A percentile compares a stretch with the other conserved stretches of the same genome.
Conservation (phyloP, 1,284 basidiomycete genomes). For the Cystobasidiaceae sp. region DNA sequence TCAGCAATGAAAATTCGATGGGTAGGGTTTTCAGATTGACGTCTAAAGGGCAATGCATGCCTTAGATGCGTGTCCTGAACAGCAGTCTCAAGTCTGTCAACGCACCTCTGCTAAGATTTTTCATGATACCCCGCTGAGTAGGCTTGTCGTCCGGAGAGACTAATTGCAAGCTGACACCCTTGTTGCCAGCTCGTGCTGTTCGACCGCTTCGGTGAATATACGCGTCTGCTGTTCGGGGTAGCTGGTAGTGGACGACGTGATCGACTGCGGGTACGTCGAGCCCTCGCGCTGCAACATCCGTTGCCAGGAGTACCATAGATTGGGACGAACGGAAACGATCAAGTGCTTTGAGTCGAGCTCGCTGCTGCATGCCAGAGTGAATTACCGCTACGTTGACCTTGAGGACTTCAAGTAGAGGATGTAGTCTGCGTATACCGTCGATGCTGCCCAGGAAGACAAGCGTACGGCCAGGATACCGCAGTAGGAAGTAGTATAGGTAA, state of each 20-base stretch:
- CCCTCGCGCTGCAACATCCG: constrained; percentile 70
- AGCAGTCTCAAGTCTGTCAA: background rate
- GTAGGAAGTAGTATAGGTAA: constrained; percentile 92
- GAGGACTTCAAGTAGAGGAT: constrained; percentile 76
- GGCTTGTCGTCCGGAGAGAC: constrained; percentile 82
- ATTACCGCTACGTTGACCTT: constrained; percentile 73
- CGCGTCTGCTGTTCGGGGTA: constrained; percentile 65
- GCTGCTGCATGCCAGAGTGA: constrained; percentile 93
- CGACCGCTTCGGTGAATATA: constrained; percentile 71
- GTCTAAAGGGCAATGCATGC: constrained; percentile 50
- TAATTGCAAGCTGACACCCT: constrained; percentile 84
- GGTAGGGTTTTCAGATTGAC: constrained; percentile 67
- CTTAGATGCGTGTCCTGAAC: too few species aligned
- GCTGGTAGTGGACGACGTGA: constrained; percentile 73
- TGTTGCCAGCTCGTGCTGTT: constrained; percentile 68
- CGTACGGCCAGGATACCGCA: constrained; percentile 90
- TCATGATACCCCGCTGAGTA: constrained; percentile 66
- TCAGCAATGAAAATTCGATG: constrained; percentile 75
- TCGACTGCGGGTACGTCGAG: constrained; percentile 68
- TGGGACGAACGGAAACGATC: constrained; percentile 76
- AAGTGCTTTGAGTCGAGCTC: constrained; percentile 91
- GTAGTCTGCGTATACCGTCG: constrained; percentile 85
- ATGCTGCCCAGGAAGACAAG: constrained; percentile 93
- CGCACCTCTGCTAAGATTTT: constrained; percentile 65
- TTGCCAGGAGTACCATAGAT: constrained; percentile 72